phyloP scores from a whole-genome alignment of 2,329 filamentous ascomycete species.

The Beauveria brongniartii region DNA sequence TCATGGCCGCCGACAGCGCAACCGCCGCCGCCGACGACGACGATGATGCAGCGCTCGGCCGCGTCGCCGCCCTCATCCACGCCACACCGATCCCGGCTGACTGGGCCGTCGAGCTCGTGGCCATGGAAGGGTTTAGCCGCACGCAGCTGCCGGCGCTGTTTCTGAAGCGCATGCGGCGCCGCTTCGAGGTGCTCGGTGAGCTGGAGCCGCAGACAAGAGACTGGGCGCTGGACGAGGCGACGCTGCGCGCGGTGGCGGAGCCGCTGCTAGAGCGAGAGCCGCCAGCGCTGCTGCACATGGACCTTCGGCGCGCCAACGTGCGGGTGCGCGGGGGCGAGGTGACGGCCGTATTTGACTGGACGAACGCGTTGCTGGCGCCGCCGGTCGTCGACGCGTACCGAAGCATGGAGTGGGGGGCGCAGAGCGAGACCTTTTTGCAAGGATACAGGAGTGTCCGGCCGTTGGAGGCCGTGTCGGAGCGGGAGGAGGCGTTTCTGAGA shows the following conservation, averaged over 20 bases:
- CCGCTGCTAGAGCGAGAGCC: constrained; percentile 2
- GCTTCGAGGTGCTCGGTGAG: constrained; percentile 9
- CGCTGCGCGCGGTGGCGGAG: constrained; percentile 7
- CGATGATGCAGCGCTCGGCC: constrained; percentile 7
- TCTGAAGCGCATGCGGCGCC: constrained; percentile 12
- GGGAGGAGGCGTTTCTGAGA: constrained; percentile 13
- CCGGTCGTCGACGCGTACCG: constrained; percentile 13
- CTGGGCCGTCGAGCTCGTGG: constrained; percentile 11
- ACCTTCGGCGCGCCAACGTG: constrained; percentile 14
- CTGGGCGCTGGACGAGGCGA: constrained; percentile 2
- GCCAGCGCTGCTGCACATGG: constrained; percentile 14
- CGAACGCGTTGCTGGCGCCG: constrained; percentile 13
- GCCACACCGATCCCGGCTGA: constrained; percentile 1
- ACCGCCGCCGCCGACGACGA: neutral
- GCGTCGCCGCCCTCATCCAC: constrained; percentile 13
- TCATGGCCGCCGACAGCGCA: constrained; percentile 5
- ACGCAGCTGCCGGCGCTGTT: constrained; percentile 1
- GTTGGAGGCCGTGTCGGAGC: constrained; percentile 1
- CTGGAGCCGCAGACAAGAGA: constrained; percentile 5
- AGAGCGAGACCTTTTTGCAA: constrained; percentile 9
- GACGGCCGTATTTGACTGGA: constrained; percentile 15
- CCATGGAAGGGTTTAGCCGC: constrained; percentile 10
- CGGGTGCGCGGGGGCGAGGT: constrained; percentile 2
- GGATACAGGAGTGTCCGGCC: constrained; percentile 4
- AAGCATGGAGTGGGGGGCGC: constrained; percentile 12